A percentile compares a stretch with the other conserved stretches of the same genome.
phyloP scores from a whole-genome alignment of 345 rosid species.

The Moricandia arvensis region DNA sequence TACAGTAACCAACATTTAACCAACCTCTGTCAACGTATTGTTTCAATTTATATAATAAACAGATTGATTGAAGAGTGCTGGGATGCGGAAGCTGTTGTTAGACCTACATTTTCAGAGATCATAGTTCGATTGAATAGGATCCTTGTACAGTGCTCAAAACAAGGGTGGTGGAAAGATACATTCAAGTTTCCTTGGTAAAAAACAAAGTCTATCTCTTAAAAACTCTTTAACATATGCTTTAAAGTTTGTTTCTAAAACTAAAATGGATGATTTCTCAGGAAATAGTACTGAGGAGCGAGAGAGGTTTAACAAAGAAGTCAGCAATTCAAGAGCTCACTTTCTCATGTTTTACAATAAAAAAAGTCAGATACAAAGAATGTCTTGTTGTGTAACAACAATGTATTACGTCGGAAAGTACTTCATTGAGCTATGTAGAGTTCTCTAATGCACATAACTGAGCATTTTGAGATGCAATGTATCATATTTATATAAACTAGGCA shows the following conservation, averaged over 20 bases:
- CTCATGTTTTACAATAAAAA: constrained; percentile 7
- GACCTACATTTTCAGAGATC: constrained; percentile 93
- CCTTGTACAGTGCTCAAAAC: constrained; percentile 62
- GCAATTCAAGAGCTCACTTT: constrained; percentile 26
- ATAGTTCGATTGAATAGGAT: constrained; percentile 77
- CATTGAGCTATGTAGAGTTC: constrained; percentile 22
- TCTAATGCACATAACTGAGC: constrained; percentile 25
- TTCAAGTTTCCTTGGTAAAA: constrained; percentile 96
- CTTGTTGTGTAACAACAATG: constrained; percentile 17
- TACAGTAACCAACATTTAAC: constrained; percentile 3
- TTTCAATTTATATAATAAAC: constrained; percentile 17
- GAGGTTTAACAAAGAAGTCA: constrained; percentile 9
- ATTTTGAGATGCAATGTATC: constrained; percentile 31
- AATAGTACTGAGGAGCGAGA: constrained; percentile 11
- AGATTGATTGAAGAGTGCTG: constrained; percentile 95
- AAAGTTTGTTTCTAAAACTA: constrained; percentile 9
- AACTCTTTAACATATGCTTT: constrained; percentile 2
- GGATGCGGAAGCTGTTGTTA: constrained; percentile 54
- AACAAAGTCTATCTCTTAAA: neutral
- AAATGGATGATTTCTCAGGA: constrained; percentile 31
- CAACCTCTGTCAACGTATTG: neutral
- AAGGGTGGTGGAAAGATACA: constrained; percentile 94
- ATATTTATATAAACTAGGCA: constrained; percentile 3
- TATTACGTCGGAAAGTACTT: constrained; percentile 22
- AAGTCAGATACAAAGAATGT: constrained; percentile 20